phyloP scores from a whole-genome alignment of 768 basidiomycete species.

The Leccinum variicolor region DNA sequence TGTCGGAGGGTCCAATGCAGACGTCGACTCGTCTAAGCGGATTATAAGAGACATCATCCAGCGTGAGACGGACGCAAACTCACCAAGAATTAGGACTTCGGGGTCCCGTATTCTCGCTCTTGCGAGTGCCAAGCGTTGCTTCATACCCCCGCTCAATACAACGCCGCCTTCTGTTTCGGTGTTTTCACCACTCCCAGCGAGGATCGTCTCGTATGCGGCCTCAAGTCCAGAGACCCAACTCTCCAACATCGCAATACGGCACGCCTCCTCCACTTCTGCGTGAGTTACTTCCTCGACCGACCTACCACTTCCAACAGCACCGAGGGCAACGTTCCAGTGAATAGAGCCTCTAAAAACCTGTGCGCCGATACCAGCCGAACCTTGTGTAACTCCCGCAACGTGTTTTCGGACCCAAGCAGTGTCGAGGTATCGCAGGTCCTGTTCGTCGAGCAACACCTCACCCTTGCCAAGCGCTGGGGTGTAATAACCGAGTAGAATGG shows the following conservation, averaged over 20 bases:
- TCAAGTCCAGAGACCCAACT: constrained; percentile 83
- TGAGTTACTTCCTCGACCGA: constrained; percentile 51
- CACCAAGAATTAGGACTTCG: constrained; percentile 86
- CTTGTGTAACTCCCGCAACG: constrained; percentile 77
- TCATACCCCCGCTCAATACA: constrained; percentile 78
- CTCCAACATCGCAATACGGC: constrained; percentile 80
- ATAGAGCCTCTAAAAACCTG: constrained; percentile 72
- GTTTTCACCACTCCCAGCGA: constrained; percentile 48
- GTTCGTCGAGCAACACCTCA: constrained; percentile 75
- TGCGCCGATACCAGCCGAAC: constrained; percentile 45
- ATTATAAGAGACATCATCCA: not conserved
- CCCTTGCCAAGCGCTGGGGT: constrained; percentile 50
- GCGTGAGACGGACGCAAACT: constrained; percentile 25
- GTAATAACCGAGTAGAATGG: constrained; percentile 73
- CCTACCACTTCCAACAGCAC: constrained; percentile 48
- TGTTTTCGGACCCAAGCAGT: constrained; percentile 59
- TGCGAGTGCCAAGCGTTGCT: constrained; percentile 86
- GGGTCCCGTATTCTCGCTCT: constrained; percentile 84
- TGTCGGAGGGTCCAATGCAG: constrained; percentile 82
- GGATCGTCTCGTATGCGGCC: constrained; percentile 79
- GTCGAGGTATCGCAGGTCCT: constrained; percentile 74
- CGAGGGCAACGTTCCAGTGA: constrained; percentile 85
- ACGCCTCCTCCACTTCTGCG: too few species aligned
- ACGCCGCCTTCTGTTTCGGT: constrained; percentile 48
- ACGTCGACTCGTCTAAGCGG: constrained; percentile 69